A percentile compares a stretch with the other conserved stretches of the same genome.
These are phyloP conservation scores for Nannizzia gypsea DNA, from an alignment of 2,329 filamentous ascomycete species.

Conservation along the genomic window DNA sequence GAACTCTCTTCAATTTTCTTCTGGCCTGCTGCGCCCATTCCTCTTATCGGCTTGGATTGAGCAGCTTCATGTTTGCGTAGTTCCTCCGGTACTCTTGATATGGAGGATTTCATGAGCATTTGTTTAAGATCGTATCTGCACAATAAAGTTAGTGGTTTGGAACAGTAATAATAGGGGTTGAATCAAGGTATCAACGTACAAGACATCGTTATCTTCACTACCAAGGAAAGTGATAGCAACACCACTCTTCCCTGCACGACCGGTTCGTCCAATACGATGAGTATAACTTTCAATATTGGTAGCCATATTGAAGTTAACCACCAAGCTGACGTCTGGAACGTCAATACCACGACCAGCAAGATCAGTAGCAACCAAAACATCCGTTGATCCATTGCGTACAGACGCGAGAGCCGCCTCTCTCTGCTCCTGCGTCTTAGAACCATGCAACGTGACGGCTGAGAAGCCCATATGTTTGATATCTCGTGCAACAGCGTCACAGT, in stretches of 20 bases:
- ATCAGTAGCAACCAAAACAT: constrained; percentile 91
- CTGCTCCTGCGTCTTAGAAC: constrained; percentile 95
- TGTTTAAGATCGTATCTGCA: constrained; percentile 70
- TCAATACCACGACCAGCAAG: constrained; percentile 95
- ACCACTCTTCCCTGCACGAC: constrained; percentile 93
- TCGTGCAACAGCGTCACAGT: constrained; percentile 87
- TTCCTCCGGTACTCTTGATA: constrained; percentile 85
- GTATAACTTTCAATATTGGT: constrained; percentile 87
- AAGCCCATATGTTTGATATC: constrained; percentile 94
- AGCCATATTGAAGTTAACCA: constrained; percentile 99
- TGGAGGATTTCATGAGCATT: constrained; percentile 82
- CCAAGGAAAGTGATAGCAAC: constrained; percentile 92
- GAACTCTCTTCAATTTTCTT: constrained; percentile 39
- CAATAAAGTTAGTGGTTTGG: constrained; percentile 14
- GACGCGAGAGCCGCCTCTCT: constrained; percentile 81
- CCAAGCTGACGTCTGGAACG: constrained; percentile 82
- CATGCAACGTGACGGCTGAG: constrained; percentile 80
- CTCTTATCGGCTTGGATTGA: constrained; percentile 60
- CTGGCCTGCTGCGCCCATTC: constrained; percentile 21
- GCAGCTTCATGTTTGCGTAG: constrained; percentile 77
- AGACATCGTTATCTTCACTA: constrained; percentile 73
- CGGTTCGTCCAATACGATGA: constrained; percentile 90
- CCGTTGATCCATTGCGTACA: constrained; percentile 66
- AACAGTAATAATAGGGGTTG: neutral
- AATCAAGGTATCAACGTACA: constrained; percentile 42